phyloP scores from a whole-genome alignment of 2,329 filamentous ascomycete species.

The Xylariaceae sp. region DNA sequence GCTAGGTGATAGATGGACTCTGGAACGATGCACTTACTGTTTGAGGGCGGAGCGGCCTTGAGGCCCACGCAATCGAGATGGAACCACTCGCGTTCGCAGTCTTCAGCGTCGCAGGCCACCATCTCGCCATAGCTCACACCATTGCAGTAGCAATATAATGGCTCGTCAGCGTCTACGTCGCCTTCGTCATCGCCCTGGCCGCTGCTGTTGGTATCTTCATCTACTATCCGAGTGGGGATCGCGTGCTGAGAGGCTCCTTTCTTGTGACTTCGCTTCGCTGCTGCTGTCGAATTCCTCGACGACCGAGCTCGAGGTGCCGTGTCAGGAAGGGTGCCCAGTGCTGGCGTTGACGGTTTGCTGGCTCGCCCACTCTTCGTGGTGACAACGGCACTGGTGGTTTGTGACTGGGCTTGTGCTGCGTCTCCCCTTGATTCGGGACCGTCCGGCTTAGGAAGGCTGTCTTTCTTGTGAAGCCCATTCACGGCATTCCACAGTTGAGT shows the following conservation, averaged over 20 bases:
- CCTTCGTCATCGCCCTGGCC: slow-evolving; percentile 48
- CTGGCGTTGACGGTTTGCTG: slow-evolving; percentile 62
- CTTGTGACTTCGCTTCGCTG: slow-evolving; percentile 54
- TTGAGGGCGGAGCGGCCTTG: slow-evolving; percentile 70
- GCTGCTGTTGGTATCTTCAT: slow-evolving; percentile 42
- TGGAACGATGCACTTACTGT: slow-evolving; percentile 49
- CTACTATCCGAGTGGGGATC: slow-evolving; percentile 34
- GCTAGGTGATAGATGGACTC: neutral
- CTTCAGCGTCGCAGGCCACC: slow-evolving; percentile 72
- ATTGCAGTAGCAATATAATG: slow-evolving; percentile 74
- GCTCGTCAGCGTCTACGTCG: slow-evolving; percentile 63
- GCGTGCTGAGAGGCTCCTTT: slow-evolving; percentile 43
- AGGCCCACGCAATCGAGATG: slow-evolving; percentile 77
- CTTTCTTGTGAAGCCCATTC: slow-evolving; percentile 38
- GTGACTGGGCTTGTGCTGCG: slow-evolving; percentile 32
- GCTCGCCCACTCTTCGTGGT: slow-evolving; percentile 60
- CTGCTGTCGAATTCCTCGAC: slow-evolving; percentile 39
- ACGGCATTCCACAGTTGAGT: slow-evolving; percentile 25
- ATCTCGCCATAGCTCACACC: slow-evolving; percentile 77
- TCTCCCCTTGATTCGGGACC: slow-evolving; percentile 43
- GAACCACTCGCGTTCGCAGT: slow-evolving; percentile 75
- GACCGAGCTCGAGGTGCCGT: slow-evolving; percentile 47
- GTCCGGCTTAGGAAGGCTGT: slow-evolving; percentile 40
- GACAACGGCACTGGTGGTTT: slow-evolving; percentile 38
- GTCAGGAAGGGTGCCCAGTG: slow-evolving; percentile 55